Evolutionary conservation across 2,329 filamentous ascomycete genomes (phyloP).

Genomic region (Arachnomyces sp.): DNA sequence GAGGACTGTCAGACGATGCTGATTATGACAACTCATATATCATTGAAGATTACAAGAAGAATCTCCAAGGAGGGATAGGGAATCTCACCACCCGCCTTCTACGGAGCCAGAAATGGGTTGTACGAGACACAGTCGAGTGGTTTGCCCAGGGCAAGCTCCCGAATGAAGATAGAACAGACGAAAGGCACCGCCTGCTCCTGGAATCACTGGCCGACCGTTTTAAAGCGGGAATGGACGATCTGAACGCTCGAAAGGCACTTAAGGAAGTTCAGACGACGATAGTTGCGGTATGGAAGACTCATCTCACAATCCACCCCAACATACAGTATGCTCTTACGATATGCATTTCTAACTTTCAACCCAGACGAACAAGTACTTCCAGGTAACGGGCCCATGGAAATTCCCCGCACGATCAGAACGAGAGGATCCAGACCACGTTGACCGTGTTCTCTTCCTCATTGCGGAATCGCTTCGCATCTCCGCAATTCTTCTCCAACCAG

Average conservation of each 20-base stretch:
- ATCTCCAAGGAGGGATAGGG: slow-evolving; percentile 67
- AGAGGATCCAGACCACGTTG: slow-evolving; percentile 35
- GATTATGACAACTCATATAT: slow-evolving; percentile 78
- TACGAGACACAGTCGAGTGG: slow-evolving; percentile 49
- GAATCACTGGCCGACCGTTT: slow-evolving; percentile 34
- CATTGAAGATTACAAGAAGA: slow-evolving; percentile 67
- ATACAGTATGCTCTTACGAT: slow-evolving; percentile 1
- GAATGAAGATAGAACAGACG: slow-evolving; percentile 22
- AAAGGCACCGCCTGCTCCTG: slow-evolving; percentile 34
- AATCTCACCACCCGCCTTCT: slow-evolving; percentile 69
- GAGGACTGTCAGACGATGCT: slow-evolving; percentile 66
- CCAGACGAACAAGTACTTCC: slow-evolving; percentile 61
- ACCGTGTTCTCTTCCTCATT: slow-evolving; percentile 58
- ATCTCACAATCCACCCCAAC: slow-evolving; percentile 6
- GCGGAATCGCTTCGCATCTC: slow-evolving; percentile 70
- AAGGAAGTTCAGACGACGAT: slow-evolving; percentile 56
- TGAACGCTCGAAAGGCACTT: slow-evolving; percentile 59
- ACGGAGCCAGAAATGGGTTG: slow-evolving; percentile 60
- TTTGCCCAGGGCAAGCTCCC: slow-evolving; percentile 22
- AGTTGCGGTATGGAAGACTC: slow-evolving; percentile 39
- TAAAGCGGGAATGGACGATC: slow-evolving; percentile 50
- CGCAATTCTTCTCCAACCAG: slow-evolving; percentile 80
- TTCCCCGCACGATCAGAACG: slow-evolving; percentile 28
- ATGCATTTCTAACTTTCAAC: neutral
- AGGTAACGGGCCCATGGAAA: slow-evolving; percentile 60